Conservation (phyloP, 441 rosid species). For the Eruca vesicaria region DNA sequence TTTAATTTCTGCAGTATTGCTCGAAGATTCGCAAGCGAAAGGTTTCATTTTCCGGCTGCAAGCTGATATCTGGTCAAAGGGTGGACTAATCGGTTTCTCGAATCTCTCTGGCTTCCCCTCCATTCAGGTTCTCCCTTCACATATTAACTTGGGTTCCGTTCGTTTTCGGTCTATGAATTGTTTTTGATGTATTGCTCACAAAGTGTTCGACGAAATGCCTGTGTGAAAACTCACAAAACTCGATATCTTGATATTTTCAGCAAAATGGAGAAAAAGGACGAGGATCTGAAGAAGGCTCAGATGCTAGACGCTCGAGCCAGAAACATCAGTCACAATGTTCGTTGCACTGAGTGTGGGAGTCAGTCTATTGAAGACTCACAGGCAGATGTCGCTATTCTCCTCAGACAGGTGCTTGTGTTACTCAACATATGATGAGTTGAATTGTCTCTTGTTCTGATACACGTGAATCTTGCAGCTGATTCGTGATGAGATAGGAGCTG, state of each 20-base stretch:
- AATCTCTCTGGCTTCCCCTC: neutral
- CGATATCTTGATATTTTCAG: constrained; percentile 3
- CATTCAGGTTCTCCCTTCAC: constrained; percentile 12
- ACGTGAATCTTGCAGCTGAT: constrained; percentile 55
- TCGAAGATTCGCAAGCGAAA: neutral
- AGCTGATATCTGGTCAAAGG: neutral
- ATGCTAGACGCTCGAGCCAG: constrained; percentile 82
- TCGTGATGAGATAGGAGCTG: constrained; percentile 79
- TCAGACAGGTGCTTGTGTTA: constrained; percentile 56
- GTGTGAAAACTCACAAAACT: neutral
- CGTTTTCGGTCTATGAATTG: neutral
- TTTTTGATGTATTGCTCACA: neutral
- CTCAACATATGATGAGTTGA: neutral
- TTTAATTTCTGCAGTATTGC: neutral
- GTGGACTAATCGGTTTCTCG: neutral
- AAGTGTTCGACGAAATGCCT: constrained; percentile 34
- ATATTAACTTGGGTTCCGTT: neutral
- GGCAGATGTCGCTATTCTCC: constrained; percentile 92
- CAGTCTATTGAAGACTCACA: constrained; percentile 99
- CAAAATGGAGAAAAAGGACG: constrained; percentile 59
- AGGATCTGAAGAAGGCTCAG: constrained; percentile 64
- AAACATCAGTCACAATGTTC: constrained; percentile 87
- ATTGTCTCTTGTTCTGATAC: neutral
- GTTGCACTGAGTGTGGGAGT: constrained; percentile 96
- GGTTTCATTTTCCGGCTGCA: neutral